Conservation (phyloP, 768 basidiomycete genomes). For the Trametes coccinea region DNA sequence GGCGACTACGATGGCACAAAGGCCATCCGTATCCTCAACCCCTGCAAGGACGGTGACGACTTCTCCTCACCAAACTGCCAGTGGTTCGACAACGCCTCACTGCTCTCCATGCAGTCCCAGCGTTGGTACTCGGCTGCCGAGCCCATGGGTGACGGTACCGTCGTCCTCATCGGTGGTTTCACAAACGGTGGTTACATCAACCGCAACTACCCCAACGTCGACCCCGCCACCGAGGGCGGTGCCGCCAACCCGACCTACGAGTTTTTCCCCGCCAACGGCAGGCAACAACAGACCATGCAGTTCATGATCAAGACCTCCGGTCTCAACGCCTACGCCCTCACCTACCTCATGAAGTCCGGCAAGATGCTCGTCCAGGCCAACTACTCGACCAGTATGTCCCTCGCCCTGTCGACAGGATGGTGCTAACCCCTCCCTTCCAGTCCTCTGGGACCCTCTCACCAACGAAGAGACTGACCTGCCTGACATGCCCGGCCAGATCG, state of each 20-base stretch:
- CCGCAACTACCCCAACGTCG: slow-evolving; percentile 66
- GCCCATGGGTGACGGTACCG: slow-evolving; percentile 69
- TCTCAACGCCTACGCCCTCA: slow-evolving; percentile 74
- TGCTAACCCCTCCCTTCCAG: slow-evolving; percentile 28
- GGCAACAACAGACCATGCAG: slow-evolving; percentile 50
- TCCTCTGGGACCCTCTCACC: slow-evolving; percentile 50
- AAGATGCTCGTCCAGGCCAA: slow-evolving; percentile 84
- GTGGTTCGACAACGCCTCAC: slow-evolving; percentile 69
- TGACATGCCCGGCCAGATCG: slow-evolving; percentile 70
- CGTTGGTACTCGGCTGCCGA: slow-evolving; percentile 84
- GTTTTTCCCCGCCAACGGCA: slow-evolving; percentile 69
- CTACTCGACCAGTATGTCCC: slow-evolving; percentile 63
- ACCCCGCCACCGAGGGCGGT: slow-evolving; percentile 63
- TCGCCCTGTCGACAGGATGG: slow-evolving; percentile 6
- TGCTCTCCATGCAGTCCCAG: slow-evolving; percentile 63
- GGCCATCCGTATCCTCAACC: slow-evolving; percentile 79
- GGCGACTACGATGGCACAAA: slow-evolving; percentile 79
- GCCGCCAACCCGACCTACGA: slow-evolving; percentile 83
- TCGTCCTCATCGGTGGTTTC: slow-evolving; percentile 83
- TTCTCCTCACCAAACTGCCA: slow-evolving; percentile 51
- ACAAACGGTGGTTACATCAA: slow-evolving; percentile 79
- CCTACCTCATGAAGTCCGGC: slow-evolving; percentile 74
- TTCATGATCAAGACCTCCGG: slow-evolving; percentile 76
- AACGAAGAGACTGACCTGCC: slow-evolving; percentile 67
- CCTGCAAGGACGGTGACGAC: slow-evolving; percentile 53